Base-by-base conservation (phyloP, 257 asterid genomes). In the Datura wrightii region DNA sequence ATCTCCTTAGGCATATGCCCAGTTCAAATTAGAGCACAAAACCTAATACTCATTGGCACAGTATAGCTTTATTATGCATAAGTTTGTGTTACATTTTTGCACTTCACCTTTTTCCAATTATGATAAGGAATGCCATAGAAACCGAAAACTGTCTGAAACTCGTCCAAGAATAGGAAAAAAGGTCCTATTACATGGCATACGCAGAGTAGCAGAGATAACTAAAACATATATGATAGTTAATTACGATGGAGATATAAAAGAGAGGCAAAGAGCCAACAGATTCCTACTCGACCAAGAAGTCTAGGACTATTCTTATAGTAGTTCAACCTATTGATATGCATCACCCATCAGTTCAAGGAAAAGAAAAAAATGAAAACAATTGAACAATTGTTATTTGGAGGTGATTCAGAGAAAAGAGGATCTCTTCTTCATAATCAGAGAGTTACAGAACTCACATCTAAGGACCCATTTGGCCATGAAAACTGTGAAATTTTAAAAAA, bases 11-110 rank as follows among this genome's bases (percentile, higher is more conserved):
- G 60, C 44, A 24, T 76, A 76, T 48, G 42, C 2, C 3, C 48
- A 11, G 59, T 74, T 74, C 80, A 48, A 46, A 72, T 72, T 72
- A 72, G 80, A 48, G 19, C n/a, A 74, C 8, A 74, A 46, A 48
- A 74, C 41, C 46, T 36, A 65, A 36, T 65, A n/a, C 48, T 65
- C 74, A 11, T 34, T 2, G n/a, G 37, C 44, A 65, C 44, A 31
- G 71, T 34, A 14, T 65, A 65, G 34, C 72, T 31, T 62, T 46
- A 72, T 46, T 44, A 44, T n/a, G 80, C 58, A 46, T 41, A 72
- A 10, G 58, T 10, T 72, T 72, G 6, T 19, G n/a, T 46, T 10
- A 42, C 11, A 10, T 44, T 50, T 19, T 46, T 10, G 58, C 58
- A 19, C 58, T 46, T 42, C 56, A n/a, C 58, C 19, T 46, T 72